phyloP scores from a whole-genome alignment of 305 asterid genomes.

The Salvia sclarea region DNA sequence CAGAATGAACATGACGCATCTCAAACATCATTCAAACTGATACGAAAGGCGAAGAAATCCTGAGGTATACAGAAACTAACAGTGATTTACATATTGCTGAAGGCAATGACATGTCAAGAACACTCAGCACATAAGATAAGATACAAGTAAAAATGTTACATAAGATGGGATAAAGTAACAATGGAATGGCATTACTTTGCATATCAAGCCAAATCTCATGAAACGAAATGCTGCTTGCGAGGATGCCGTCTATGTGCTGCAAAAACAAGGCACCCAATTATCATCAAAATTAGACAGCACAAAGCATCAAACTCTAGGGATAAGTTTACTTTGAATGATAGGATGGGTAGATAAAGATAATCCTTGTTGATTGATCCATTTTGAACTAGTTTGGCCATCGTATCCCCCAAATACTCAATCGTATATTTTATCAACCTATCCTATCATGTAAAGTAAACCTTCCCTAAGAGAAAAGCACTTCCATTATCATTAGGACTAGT shows the following conservation, averaged over 20 bases:
- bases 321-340: too few species aligned
- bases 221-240: conserved; percentile 21
- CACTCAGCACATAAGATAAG: conserved; percentile 24
- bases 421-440: too few species aligned
- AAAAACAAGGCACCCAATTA: conserved; percentile 4
- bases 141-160: conserved; percentile 33
- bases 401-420: too few species aligned
- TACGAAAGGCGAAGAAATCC: conserved; percentile 4
- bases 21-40: not conserved
- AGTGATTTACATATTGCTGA: conserved; percentile 29
- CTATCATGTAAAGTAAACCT: too few species aligned
- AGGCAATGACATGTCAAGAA: conserved; percentile 11
- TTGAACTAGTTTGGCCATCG: too few species aligned
- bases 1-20: not conserved
- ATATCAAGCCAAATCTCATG: conserved; percentile 24
- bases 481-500: not conserved
- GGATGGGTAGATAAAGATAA: too few species aligned
- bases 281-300: conserved; percentile 24
- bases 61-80: conserved; percentile 21
- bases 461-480: not conserved
- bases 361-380: too few species aligned
- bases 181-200: conserved; percentile 32
- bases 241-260: conserved; percentile 39
- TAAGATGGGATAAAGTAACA: conserved; percentile 16
- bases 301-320: conserved; percentile 21